These are phyloP conservation scores for Adansonia digitata DNA, from an alignment of 345 rosid genomes.

Conservation along the genomic window DNA sequence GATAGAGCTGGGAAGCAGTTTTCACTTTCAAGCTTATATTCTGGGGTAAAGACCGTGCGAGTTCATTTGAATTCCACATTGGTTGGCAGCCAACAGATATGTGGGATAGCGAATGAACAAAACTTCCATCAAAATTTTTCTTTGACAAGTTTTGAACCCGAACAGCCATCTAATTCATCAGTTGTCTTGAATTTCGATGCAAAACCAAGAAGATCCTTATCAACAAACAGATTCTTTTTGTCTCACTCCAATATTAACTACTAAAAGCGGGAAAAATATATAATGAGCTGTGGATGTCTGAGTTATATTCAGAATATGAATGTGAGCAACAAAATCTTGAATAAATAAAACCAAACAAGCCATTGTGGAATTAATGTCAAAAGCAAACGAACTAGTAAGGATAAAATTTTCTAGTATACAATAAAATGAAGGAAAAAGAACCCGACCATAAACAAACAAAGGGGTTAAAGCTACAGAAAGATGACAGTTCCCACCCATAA, in stretches of 20 bases:
- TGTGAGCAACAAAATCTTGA: neutral
- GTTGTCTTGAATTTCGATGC: neutral
- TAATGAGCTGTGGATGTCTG: neutral
- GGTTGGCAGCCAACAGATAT: conserved; percentile 35
- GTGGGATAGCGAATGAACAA: conserved; percentile 22
- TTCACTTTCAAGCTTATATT: conserved; percentile 44
- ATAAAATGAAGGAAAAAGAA: neutral
- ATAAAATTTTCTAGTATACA: neutral
- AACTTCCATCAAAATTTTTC: conserved; percentile 31
- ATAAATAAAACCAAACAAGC: neutral
- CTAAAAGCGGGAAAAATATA: neutral
- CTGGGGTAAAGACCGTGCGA: conserved; percentile 29
- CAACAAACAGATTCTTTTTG: neutral
- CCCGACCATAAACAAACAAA: neutral
- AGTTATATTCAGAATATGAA: neutral
- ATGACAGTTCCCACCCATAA: neutral
- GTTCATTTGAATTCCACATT: conserved; percentile 36
- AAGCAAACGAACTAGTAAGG: neutral
- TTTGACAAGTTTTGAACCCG: conserved; percentile 36
- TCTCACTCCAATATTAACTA: neutral
- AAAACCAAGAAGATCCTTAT: conserved; percentile 10
- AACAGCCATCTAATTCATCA: conserved; percentile 14
- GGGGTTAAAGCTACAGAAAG: no score
- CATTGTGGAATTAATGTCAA: neutral
- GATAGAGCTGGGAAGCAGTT: conserved; percentile 30